Base-by-base conservation (phyloP, 495 filamentous ascomycete genomes). In the Bacidia gigantensis region DNA sequence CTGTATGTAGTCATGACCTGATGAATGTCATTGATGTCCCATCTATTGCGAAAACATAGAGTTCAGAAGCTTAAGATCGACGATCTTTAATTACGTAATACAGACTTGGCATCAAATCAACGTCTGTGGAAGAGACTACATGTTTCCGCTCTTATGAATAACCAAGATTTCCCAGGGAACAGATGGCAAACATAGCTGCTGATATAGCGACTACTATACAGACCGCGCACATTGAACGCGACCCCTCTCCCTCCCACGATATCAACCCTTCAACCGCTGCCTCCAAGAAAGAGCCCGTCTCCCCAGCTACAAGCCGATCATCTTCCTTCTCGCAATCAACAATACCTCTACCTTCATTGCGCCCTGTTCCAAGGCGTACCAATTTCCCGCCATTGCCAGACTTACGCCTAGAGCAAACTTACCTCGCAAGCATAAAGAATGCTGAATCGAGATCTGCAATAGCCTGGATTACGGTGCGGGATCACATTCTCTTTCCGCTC, bases 381-480 rank as follows among this genome's bases (percentile, higher is more conserved):
- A 75, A 67, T 32, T 78, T 95, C 52, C 87, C 86, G 48, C 90
- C 93, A 0, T 68, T 98, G 60, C 92, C 92, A 1, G 92, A 98
- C 67, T 68, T 98, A 57, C 75, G 92, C 47, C 97, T 97, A 66
- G 92, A 98, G 71, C 92, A 98, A 75, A 94, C 88, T 69, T 97
- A 97, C 62, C 72, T 98, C 39, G 82, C 82, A 45, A 89, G 87
- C 64, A 79, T 98, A 50, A 77, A 79, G 57, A 71, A 76, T 46
- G 86, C 86, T 20, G 76, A 92, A 52, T 81, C 78, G 23, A 86
- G 78, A 80, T 79, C 82, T 66, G 77, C 77, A 56, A 76, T 98
- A 32, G 75, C 74, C 22, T 86, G 79, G 76, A 90, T 97, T 56
- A 97, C 92, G 18, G 62, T 83, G 45, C 68, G 87, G 60, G 92